Evolutionary conservation across 306 rosid species (phyloP), one percentile per base, ranked within the genome.

Genomic region (Astragalus glycyphyllos): DNA sequence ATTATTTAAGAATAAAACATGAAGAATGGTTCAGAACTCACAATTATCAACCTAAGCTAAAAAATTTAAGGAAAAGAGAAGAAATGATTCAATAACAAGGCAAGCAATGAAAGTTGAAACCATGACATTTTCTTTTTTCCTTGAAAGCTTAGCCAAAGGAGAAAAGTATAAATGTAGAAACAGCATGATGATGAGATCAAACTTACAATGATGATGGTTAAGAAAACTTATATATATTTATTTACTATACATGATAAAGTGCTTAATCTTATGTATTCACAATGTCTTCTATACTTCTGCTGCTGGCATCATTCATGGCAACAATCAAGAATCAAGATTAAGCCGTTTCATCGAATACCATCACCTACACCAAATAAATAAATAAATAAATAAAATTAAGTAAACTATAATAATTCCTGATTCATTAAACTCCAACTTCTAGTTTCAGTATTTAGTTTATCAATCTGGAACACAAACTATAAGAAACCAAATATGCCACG

Each of bases 341-440:
- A 10, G 92, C 72, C 80, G 97, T 82, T 87, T 93, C 98, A 86
- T 93, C 84, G 84, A 90, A 93, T 76, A 76, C 86, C 97, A 90
- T 90, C 84, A 83, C 90, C 98, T 90, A 71, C 47, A 79, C 29
- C 71, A 69, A 58, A 35, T 6, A 35, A 71, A 49, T 69, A 45
- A 12, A 62, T n/a, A 44, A 51, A 4, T 5, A 62, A 74, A 29
- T 11, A 46, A 32, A 53, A 4, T n/a, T n/a, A n/a, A n/a, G n/a
- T n/a, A n/a, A 64, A 51, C 37, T 32, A 65, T 8, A 12, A 65
- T 35, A 6, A 20, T 7, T 16, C 11, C 58, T 26, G 34, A 13
- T 47, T 62, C 37, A 56, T 56, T 58, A 16, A 11, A 58, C 65
- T 48, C 49, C 50, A 35, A 20, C 23, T 20, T 20, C 23, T 20